Conservation (phyloP, 352 stramenopile species). For the Globisporangium apiculatum region DNA sequence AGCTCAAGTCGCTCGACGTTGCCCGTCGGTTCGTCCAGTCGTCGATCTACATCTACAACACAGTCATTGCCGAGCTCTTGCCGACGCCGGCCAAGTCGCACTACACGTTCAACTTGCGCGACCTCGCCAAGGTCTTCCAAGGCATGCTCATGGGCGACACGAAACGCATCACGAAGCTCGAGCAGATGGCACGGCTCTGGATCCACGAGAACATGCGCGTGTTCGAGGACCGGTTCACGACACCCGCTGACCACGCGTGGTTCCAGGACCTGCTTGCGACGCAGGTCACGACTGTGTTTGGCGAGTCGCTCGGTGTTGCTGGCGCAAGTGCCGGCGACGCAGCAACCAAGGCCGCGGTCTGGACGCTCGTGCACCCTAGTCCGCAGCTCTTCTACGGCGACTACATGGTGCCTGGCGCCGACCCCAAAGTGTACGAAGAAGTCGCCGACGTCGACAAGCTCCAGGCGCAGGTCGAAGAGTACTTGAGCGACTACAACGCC, state of each 20-base stretch:
- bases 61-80: constrained; percentile 68
- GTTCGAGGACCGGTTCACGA: constrained; percentile 86
- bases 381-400: constrained; percentile 86
- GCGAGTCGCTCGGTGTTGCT: constrained; percentile 27
- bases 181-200: constrained; percentile 71
- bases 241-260: constrained; percentile 61
- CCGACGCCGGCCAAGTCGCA: constrained; percentile 81
- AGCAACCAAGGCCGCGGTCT: constrained; percentile 33
- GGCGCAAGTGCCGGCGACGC: constrained; percentile 8
- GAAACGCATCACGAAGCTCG: constrained; percentile 62
- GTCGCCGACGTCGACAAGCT: constrained; percentile 83
- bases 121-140: constrained; percentile 85
- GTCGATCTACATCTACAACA: constrained; percentile 83
- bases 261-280: constrained; percentile 64
- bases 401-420: constrained; percentile 89
- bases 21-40: constrained; percentile 55
- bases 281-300: constrained; percentile 50
- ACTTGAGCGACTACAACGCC: constrained; percentile 85
- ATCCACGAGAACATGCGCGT: constrained; percentile 84
- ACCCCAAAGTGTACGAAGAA: constrained; percentile 90
- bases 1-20: constrained; percentile 51
- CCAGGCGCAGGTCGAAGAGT: constrained; percentile 74
- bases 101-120: constrained; percentile 87
- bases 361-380: constrained; percentile 55
- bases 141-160: constrained; percentile 77